Evolutionary conservation across 768 basidiomycete species (phyloP).

Genomic region (Strobilomyces echinocephalus): DNA sequence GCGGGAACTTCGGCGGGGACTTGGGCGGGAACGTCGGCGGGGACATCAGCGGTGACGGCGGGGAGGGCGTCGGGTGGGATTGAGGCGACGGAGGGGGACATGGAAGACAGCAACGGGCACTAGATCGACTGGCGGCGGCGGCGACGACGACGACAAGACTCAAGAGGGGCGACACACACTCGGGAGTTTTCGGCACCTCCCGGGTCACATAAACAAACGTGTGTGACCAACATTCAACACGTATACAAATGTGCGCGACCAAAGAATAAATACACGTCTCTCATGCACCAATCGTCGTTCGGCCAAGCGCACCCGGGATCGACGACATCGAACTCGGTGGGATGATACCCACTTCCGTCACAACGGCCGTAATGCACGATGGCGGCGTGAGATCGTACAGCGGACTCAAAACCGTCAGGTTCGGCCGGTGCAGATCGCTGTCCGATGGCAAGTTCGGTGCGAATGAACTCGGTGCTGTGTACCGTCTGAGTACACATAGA

Average conservation of each 20-base stretch:
- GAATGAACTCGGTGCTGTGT: conserved; percentile 27
- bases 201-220: conserved; percentile 19
- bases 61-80: conserved; percentile 9
- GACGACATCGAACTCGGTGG: conserved; percentile 88
- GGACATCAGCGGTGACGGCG: not conserved
- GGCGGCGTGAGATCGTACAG: conserved; percentile 94
- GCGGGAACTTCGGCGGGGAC: conserved; percentile 39
- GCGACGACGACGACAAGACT: conserved; percentile 4
- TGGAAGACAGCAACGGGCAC: conserved; percentile 11
- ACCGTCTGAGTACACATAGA: conserved; percentile 1
- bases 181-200: conserved; percentile 13
- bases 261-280: conserved; percentile 4
- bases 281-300: conserved; percentile 23
- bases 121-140: conserved; percentile 5
- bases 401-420: conserved; percentile 77
- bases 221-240: not conserved
- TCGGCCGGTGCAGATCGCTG: conserved; percentile 30
- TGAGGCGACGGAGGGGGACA: conserved; percentile 20
- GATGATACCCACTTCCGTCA: conserved; percentile 95
- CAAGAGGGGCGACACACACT: not conserved
- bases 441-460: conserved; percentile 13
- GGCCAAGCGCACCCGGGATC: conserved; percentile 63
- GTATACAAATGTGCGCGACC: not conserved
- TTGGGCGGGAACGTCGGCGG: conserved; percentile 10
- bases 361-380: conserved; percentile 87